phyloP scores from a whole-genome alignment of 805 yeast species.

The Lipomyces mesembrius region DNA sequence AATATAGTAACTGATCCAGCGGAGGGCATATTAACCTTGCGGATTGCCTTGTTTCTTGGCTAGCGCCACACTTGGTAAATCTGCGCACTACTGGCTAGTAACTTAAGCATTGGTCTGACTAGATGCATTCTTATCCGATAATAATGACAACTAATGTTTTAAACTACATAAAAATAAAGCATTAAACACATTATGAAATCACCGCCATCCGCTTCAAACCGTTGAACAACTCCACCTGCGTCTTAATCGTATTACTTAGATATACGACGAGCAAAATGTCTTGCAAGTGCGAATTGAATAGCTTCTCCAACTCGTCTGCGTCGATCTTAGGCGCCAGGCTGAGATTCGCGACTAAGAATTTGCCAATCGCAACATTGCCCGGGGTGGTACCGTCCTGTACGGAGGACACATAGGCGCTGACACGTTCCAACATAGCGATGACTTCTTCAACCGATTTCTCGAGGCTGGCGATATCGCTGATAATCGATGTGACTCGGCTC shows the following conservation, averaged over 20 bases:
- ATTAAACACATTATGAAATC: slow-evolving; percentile 6
- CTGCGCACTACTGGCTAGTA: background rate
- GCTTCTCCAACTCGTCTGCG: slow-evolving; percentile 58
- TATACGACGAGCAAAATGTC: slow-evolving; percentile 82
- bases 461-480: slow-evolving; percentile 44
- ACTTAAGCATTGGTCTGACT: background rate
- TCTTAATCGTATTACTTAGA: slow-evolving; percentile 79
- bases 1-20: background rate
- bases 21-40: background rate
- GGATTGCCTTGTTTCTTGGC: background rate
- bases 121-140: background rate
- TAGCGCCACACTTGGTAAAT: background rate
- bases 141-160: background rate
- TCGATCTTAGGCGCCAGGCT: slow-evolving; percentile 49
- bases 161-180: background rate
- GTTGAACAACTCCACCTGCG: slow-evolving; percentile 53
- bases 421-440: slow-evolving; percentile 48
- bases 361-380: slow-evolving; percentile 58
- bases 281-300: slow-evolving; percentile 73
- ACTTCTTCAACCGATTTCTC: slow-evolving; percentile 48
- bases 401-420: slow-evolving; percentile 44
- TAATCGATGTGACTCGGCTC: slow-evolving; percentile 44
- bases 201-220: slow-evolving; percentile 33
- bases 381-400: slow-evolving; percentile 39
- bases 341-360: slow-evolving; percentile 59